Evolutionary conservation across 2,329 filamentous ascomycete species (phyloP).

Genomic region (Talaromyces sp.): DNA sequence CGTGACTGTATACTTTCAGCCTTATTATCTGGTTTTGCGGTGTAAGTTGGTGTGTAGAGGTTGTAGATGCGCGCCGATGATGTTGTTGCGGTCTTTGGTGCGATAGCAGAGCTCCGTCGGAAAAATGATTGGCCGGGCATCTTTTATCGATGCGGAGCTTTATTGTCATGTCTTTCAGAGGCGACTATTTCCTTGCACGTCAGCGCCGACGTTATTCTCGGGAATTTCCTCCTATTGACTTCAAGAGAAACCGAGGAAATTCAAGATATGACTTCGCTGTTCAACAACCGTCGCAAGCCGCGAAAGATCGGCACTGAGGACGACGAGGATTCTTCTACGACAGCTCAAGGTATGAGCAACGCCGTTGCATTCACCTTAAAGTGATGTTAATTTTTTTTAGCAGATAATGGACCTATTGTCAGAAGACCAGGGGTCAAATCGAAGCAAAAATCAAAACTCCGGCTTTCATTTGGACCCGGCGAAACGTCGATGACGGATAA

Average conservation of each 20-base stretch:
- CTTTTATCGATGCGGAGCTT: slow-evolving; percentile 23
- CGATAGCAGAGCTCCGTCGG: slow-evolving; percentile 28
- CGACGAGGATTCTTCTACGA: slow-evolving; percentile 43
- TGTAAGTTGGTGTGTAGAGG: slow-evolving; percentile 23
- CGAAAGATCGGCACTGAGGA: slow-evolving; percentile 70
- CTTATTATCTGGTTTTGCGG: slow-evolving; percentile 25
- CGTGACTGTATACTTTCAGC: slow-evolving; percentile 39
- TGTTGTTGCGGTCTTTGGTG: slow-evolving; percentile 20
- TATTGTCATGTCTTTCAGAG: not conserved
- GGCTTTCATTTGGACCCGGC: slow-evolving; percentile 70
- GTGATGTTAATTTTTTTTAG: slow-evolving; percentile 20
- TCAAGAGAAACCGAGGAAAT: too few relatives aligned
- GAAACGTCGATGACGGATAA: slow-evolving; percentile 54
- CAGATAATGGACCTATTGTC: slow-evolving; percentile 49
- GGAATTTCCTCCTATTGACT: too few relatives aligned
- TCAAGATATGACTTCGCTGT: slow-evolving; percentile 54
- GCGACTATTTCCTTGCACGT: not conserved
- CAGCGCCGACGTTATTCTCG: not conserved
- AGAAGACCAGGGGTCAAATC: slow-evolving; percentile 52
- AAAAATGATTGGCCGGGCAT: slow-evolving; percentile 34
- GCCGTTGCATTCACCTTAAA: slow-evolving; percentile 8
- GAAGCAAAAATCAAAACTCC: slow-evolving; percentile 69
- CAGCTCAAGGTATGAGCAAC: slow-evolving; percentile 41
- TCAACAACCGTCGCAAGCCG: slow-evolving; percentile 61
- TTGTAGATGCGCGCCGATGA: not conserved